Evolutionary conservation across 495 filamentous ascomycete species (phyloP).

Genomic region (Chaetomium tenue): DNA sequence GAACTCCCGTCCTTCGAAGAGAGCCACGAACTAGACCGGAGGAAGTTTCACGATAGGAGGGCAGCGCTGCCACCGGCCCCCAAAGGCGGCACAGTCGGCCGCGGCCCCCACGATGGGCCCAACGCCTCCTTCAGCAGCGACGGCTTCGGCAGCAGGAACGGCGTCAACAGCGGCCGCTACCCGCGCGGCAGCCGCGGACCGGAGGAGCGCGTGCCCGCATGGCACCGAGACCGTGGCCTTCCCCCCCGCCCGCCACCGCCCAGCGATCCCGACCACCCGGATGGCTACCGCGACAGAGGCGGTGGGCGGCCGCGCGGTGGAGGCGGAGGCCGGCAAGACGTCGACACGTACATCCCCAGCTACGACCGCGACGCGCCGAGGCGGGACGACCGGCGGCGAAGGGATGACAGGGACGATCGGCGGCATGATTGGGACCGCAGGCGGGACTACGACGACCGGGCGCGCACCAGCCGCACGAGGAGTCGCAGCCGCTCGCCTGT

Average conservation of each 20-base stretch:
- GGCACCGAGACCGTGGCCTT: constrained; percentile 49
- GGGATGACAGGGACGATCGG: constrained; percentile 47
- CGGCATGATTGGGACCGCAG: constrained; percentile 40
- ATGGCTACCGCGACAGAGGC: constrained; percentile 41
- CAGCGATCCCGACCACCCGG: constrained; percentile 39
- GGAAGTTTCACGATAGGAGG: constrained; percentile 79
- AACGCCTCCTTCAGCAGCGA: constrained; percentile 49
- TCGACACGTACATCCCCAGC: constrained; percentile 62
- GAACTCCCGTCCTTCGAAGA: constrained; percentile 89
- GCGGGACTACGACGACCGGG: constrained; percentile 49
- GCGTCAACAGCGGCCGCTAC: constrained; percentile 43
- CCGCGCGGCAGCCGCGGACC: constrained; percentile 34
- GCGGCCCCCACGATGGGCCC: constrained; percentile 61
- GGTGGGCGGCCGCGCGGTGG: constrained; percentile 33
- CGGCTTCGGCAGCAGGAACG: constrained; percentile 40
- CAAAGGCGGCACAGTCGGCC: constrained; percentile 81
- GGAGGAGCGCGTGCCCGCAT: constrained; percentile 49
- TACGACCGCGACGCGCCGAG: constrained; percentile 47
- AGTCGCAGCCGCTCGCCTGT: constrained; percentile 52
- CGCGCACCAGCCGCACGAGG: constrained; percentile 46
- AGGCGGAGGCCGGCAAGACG: constrained; percentile 39
- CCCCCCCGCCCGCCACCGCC: constrained; percentile 48
- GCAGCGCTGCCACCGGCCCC: constrained; percentile 82
- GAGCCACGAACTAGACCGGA: constrained; percentile 90
- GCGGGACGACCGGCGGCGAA: constrained; percentile 49